These are phyloP conservation scores for Calamus simplicifolius DNA, from an alignment of 176 grass and related monocot species.

Conservation along the genomic window DNA sequence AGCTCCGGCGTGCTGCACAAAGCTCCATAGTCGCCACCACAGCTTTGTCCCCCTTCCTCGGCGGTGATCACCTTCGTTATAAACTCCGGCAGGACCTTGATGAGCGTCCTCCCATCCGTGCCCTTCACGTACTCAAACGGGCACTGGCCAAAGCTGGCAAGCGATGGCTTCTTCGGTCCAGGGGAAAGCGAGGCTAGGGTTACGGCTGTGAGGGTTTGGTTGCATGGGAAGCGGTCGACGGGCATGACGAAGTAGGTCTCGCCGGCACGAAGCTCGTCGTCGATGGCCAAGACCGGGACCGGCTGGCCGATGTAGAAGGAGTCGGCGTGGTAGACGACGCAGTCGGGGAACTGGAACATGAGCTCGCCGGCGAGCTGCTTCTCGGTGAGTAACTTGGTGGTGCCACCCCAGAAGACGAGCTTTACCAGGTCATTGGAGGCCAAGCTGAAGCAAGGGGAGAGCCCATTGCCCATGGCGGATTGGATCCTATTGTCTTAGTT, in stretches of 20 bases:
- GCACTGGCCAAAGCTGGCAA: slow-evolving; percentile 23
- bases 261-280: slow-evolving; percentile 48
- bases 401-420: slow-evolving; percentile 71
- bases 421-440: slow-evolving; percentile 17
- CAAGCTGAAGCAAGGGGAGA: slow-evolving; percentile 36
- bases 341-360: slow-evolving; percentile 27
- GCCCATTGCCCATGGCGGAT: slow-evolving; percentile 56
- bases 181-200: slow-evolving; percentile 57
- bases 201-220: slow-evolving; percentile 58
- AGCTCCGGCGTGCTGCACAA: slow-evolving; percentile 77
- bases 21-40: background rate
- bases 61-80: slow-evolving; percentile 59
- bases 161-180: background rate
- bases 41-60: background rate
- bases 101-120: slow-evolving; percentile 31
- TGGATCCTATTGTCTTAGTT: background rate
- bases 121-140: slow-evolving; percentile 83
- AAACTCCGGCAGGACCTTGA: slow-evolving; percentile 59
- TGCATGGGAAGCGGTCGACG: slow-evolving; percentile 25
- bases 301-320: slow-evolving; percentile 77
- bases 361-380: slow-evolving; percentile 28
- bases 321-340: slow-evolving; percentile 56
- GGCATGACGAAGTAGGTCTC: slow-evolving; percentile 74
- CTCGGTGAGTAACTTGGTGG: slow-evolving; percentile 11
- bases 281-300: slow-evolving; percentile 34